Evolutionary conservation across 169 alveolate species (phyloP).

Genomic region (Eimeria falciformis): DNA sequence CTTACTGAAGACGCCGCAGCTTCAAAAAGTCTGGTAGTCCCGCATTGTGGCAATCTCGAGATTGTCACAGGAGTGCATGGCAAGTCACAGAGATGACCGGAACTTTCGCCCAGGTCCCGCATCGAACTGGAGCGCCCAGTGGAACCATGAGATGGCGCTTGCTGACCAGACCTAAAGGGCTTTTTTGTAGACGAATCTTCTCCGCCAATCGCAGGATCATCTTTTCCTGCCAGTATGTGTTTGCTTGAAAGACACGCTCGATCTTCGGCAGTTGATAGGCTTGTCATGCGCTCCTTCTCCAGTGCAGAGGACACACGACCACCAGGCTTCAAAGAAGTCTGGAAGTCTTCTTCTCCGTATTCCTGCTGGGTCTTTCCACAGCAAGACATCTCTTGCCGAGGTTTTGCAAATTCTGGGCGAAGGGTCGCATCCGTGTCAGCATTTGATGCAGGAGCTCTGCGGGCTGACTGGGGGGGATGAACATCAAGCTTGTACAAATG

Average conservation of each 20-base stretch:
- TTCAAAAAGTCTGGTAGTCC: slow-evolving; percentile 16
- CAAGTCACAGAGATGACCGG: slow-evolving; percentile 32
- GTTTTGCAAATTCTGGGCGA: not conserved
- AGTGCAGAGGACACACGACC: not conserved
- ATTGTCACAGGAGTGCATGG: slow-evolving; percentile 57
- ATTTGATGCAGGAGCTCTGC: not conserved
- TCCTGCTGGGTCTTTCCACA: not conserved
- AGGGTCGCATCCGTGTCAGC: slow-evolving; percentile 14
- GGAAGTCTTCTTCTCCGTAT: not conserved
- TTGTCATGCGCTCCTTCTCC: slow-evolving; percentile 16
- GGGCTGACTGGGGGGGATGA: slow-evolving; percentile 8
- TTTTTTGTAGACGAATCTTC: not conserved
- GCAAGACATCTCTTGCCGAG: not conserved
- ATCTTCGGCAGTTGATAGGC: slow-evolving; percentile 12
- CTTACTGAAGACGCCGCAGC: slow-evolving; percentile 30
- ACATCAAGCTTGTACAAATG: slow-evolving; percentile 55
- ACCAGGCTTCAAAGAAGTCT: not conserved
- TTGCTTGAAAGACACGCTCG: not conserved
- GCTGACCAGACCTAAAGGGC: slow-evolving; percentile 6
- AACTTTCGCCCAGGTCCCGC: slow-evolving; percentile 37
- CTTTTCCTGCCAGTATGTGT: not conserved
- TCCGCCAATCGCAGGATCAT: slow-evolving; percentile 27
- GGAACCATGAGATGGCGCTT: slow-evolving; percentile 40
- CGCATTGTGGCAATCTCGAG: slow-evolving; percentile 49
- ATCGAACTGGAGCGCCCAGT: slow-evolving; percentile 55